Evolutionary conservation across 805 yeast species (phyloP).

Genomic region (Grigorovia transvaalensis): DNA sequence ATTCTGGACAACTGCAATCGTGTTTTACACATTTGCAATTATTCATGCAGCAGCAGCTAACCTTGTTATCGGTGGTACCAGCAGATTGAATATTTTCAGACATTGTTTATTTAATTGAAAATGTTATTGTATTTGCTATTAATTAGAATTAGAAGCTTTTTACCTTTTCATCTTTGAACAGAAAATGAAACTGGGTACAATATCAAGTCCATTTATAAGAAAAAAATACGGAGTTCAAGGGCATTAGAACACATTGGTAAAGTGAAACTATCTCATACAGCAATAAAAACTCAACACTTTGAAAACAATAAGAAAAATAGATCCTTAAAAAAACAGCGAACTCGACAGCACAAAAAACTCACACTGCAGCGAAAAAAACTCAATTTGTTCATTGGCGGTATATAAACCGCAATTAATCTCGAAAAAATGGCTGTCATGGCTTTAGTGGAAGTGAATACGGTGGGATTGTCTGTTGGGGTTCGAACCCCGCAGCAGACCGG

Average conservation of each 20-base stretch:
- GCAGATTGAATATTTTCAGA: neutral
- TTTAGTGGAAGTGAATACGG: neutral
- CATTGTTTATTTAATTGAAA: neutral
- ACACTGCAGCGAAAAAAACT: neutral
- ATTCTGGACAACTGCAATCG: constrained; percentile 1
- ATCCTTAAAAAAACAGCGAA: too few species aligned
- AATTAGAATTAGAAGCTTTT: too few species aligned
- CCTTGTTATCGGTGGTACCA: neutral
- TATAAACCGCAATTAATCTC: neutral
- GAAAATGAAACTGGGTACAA: neutral
- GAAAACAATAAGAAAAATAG: neutral
- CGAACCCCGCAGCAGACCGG: neutral
- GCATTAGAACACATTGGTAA: neutral
- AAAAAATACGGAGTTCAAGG: neutral
- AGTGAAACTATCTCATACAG: neutral
- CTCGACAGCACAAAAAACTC: neutral
- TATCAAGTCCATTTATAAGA: neutral
- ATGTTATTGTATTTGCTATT: too few species aligned
- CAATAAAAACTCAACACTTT: neutral
- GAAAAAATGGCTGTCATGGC: neutral
- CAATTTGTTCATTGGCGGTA: neutral
- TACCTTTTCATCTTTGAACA: too few species aligned
- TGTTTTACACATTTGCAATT: neutral
- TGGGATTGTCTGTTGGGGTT: neutral
- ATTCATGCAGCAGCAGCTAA: neutral